These are phyloP conservation scores for Ascobolus immersus DNA, from an alignment of 495 filamentous ascomycete species.

Conservation along the genomic window DNA sequence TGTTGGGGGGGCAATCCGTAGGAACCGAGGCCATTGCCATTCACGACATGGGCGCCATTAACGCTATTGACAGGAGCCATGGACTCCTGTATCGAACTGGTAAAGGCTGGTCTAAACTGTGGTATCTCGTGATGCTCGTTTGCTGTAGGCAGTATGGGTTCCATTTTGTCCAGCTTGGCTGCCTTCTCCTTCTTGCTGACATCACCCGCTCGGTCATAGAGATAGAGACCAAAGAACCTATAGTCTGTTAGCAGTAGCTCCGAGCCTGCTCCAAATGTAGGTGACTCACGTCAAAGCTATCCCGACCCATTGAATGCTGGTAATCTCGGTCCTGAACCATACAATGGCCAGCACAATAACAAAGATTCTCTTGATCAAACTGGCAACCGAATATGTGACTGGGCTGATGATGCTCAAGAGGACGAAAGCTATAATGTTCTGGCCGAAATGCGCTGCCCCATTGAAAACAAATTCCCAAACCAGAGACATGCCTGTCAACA, in stretches of 20 bases:
- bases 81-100: no score
- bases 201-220: conserved; percentile 82
- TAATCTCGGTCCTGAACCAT: conserved; percentile 84
- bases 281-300: conserved; percentile 41
- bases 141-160: no score
- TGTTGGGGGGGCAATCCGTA: no score
- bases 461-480: conserved; percentile 82
- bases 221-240: conserved; percentile 62
- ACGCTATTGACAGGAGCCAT: no score
- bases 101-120: no score
- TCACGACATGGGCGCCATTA: no score
- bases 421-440: conserved; percentile 86
- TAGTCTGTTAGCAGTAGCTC: not conserved
- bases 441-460: conserved; percentile 84
- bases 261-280: not conserved
- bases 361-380: conserved; percentile 85
- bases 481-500: conserved; percentile 21
- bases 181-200: conserved; percentile 56
- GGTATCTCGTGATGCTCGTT: no score
- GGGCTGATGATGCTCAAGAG: conserved; percentile 76
- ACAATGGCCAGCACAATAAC: conserved; percentile 86
- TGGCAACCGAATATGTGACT: conserved; percentile 90
- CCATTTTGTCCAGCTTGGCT: no score
- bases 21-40: no score
- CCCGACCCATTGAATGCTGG: conserved; percentile 52